These are phyloP conservation scores for Urostyla sp. DNA, from an alignment of 73 alveolate species.

Conservation along the genomic window DNA sequence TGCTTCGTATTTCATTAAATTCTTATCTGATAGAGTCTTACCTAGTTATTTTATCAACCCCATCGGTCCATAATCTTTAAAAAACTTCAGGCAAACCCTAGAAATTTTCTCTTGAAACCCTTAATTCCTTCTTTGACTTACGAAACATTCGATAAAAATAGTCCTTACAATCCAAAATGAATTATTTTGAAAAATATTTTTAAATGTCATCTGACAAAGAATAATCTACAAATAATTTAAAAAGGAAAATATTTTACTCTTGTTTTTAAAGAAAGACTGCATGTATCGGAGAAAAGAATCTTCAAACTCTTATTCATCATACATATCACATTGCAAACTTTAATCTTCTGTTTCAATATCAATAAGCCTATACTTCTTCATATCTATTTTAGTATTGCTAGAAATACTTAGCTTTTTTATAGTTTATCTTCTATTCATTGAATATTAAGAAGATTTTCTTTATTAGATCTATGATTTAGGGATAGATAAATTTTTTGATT, in stretches of 20 bases:
- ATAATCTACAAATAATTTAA: background rate
- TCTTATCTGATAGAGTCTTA: conserved; percentile 4
- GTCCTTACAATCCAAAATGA: background rate
- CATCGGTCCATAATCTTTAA: conserved; percentile 48
- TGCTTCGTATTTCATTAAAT: conserved; percentile 17
- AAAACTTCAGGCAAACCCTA: conserved; percentile 51
- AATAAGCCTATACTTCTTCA: background rate
- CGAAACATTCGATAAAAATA: background rate
- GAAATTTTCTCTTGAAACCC: background rate
- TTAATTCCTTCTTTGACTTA: background rate
- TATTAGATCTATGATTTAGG: background rate
- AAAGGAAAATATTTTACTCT: background rate
- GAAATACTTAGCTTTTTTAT: background rate
- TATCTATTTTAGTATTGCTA: background rate
- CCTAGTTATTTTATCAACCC: conserved; percentile 7
- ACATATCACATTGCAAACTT: background rate
- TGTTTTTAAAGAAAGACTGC: background rate
- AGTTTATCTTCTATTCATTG: background rate
- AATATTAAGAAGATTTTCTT: background rate
- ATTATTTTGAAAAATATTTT: background rate
- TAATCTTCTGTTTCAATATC: background rate
- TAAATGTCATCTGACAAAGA: background rate
- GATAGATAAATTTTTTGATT: background rate
- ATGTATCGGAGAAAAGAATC: background rate
- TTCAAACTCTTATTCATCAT: background rate